phyloP scores from a whole-genome alignment of 2,329 filamentous ascomycete genomes.

The Colletotrichum siamense region DNA sequence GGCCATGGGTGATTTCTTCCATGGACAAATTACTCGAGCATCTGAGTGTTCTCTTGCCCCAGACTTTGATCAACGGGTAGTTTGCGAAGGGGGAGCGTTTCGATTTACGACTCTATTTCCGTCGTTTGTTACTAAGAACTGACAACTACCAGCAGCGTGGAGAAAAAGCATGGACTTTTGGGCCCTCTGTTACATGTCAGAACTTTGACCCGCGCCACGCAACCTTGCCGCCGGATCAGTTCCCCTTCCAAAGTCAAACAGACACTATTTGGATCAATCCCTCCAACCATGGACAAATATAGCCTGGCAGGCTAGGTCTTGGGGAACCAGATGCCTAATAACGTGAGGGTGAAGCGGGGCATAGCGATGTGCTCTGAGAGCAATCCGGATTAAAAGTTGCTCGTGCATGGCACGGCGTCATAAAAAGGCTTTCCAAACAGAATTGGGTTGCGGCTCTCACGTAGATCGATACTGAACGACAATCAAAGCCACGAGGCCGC shows the following conservation, averaged over 20 bases:
- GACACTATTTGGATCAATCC: not conserved
- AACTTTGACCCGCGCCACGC: not conserved
- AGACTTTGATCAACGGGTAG: not conserved
- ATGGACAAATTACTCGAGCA: not conserved
- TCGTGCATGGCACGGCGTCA: not conserved
- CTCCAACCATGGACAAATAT: not conserved
- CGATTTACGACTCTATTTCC: not conserved
- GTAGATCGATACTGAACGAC: not conserved
- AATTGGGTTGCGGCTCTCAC: not conserved
- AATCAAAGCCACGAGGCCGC: not conserved
- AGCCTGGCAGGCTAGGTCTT: not conserved
- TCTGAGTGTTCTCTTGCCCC: not conserved
- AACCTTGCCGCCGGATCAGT: conserved; percentile 2
- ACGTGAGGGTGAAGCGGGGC: not conserved
- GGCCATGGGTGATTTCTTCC: not conserved
- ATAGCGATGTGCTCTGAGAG: not conserved
- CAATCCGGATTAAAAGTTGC: not conserved
- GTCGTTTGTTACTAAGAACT: not conserved
- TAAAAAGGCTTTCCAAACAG: not conserved
- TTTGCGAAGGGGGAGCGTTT: not conserved
- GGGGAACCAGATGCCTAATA: not conserved
- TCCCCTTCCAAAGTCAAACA: conserved; percentile 9
- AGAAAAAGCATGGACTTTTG: not conserved
- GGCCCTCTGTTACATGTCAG: conserved; percentile 11
- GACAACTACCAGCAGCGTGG: not conserved